Evolutionary conservation across 1,139 yeast species (phyloP).

Genomic region (Martiniozyma asiatica): DNA sequence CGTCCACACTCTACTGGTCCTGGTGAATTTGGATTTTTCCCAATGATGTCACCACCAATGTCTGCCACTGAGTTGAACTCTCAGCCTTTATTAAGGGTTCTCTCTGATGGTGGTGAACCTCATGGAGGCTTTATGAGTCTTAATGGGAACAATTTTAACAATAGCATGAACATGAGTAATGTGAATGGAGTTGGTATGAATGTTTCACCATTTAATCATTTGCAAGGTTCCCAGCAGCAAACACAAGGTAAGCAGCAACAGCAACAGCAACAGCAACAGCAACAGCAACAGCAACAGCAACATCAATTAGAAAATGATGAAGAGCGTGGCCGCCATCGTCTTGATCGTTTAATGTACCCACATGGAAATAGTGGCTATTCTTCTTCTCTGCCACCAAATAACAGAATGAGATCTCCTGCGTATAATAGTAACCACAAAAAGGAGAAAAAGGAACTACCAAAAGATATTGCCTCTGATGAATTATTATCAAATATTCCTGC

Average conservation of each 20-base stretch:
- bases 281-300: slow-evolving; percentile 2
- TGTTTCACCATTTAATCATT: background rate
- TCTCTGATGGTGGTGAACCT: slow-evolving; percentile 14
- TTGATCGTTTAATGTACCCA: no score
- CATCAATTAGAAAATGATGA: slow-evolving; percentile 7
- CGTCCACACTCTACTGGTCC: slow-evolving; percentile 1
- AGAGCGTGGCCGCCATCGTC: no score
- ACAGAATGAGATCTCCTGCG: slow-evolving; percentile 2
- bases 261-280: slow-evolving; percentile 2
- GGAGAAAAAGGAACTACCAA: slow-evolving; percentile 28
- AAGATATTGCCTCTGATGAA: slow-evolving; percentile 52
- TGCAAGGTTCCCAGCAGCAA: no score
- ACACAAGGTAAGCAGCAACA: slow-evolving; percentile 1
- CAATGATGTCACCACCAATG: no score
- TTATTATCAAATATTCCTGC: slow-evolving; percentile 72
- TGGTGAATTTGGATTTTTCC: no score
- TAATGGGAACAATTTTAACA: no score
- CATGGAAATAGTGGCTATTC: slow-evolving; percentile 1
- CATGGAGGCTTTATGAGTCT: no score
- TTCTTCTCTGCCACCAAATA: slow-evolving; percentile 11
- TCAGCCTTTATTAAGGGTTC: slow-evolving; percentile 13
- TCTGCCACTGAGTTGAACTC: no score
- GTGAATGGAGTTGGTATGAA: background rate
- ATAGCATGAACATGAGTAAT: no score
- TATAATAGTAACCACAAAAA: background rate